Base-by-base conservation (phyloP, 1,139 yeast genomes). In the Saccharomycopsis phalli region DNA sequence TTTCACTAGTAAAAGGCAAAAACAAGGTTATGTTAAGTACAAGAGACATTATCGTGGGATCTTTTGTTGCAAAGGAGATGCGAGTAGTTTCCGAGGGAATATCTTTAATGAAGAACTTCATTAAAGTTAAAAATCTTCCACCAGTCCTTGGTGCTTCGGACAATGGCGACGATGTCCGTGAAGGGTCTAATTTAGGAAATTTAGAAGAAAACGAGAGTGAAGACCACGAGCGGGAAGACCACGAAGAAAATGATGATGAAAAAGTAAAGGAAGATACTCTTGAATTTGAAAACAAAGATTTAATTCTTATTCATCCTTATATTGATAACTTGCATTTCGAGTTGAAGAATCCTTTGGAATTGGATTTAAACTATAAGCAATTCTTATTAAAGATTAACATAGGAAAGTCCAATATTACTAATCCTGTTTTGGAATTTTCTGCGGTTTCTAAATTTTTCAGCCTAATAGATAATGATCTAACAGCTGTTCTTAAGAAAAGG, bases 371-470 rank as follows among this genome's bases (percentile, higher is more conserved):
- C 21, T 29, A 42, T 2, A 53, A 51, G 34, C 48, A 55, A 6
- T 41, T 55, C 8, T 52, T 57, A 4, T 37, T 52, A 3, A 50
- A 49, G 18, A 41, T 56, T 3, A 34, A 38, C 5, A 43, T 51
- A 1, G 37, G 38, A 1, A 41, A 38, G 7, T 43, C 39, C n/a
- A 36, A 32, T 11, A 20, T 45, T 11, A 27, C 35, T 4, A 27
- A 40, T n/a, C 45, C 41, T 2, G 26, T 28, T 11, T 38, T 52
- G 4, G 49, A 45, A 27, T 34, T 48, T 10, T 45, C 42, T 28
- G 27, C 40, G 36, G 40, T 37, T 4, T 27, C 49, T 14, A 43
- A 37, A 11, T 47, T 46, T 6, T 41, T 50, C 22, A 34, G 44
- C 19, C 16, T 50, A 8, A 34, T 38, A 18, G 41, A 33, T 3